Conservation (phyloP, 176 grass and related monocot species). For the Oryza meridionalis region DNA sequence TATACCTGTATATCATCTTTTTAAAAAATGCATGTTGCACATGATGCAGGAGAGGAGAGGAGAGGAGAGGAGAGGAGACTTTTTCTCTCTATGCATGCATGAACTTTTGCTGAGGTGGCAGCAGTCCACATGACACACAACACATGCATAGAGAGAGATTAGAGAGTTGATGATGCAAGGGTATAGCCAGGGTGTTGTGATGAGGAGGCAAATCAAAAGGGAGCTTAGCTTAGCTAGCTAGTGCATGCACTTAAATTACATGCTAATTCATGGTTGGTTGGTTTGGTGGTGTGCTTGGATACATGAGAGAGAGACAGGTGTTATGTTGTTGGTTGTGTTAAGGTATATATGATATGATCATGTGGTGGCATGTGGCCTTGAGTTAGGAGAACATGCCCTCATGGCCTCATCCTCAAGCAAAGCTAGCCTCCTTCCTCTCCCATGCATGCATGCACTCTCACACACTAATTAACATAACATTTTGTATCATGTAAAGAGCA, state of each 20-base stretch:
- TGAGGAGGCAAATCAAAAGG: slow-evolving; percentile 29
- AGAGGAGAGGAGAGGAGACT: slow-evolving; percentile 9
- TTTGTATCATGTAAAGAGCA: neutral
- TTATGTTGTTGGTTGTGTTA: slow-evolving; percentile 6
- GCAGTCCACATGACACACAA: neutral
- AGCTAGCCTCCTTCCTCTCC: neutral
- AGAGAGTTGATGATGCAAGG: neutral
- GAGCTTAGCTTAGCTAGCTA: neutral
- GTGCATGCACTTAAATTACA: neutral
- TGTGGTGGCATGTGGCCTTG: slow-evolving; percentile 53
- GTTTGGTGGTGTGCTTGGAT: slow-evolving; percentile 21
- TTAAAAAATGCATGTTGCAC: neutral
- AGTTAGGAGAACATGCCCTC: slow-evolving; percentile 47
- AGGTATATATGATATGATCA: slow-evolving; percentile 28
- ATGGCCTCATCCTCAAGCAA: slow-evolving; percentile 44
- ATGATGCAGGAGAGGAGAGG: slow-evolving; percentile 2
- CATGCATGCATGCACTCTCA: slow-evolving; percentile 17
- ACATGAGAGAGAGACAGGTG: too few species aligned
- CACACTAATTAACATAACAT: neutral
- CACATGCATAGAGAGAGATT: slow-evolving; percentile 13
- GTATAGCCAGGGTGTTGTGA: slow-evolving; percentile 50
- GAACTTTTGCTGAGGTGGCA: slow-evolving; percentile 43
- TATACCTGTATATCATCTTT: neutral
- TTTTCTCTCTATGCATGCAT: slow-evolving; percentile 3
- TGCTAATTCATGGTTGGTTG: slow-evolving; percentile 23